Conservation (phyloP, 176 grass and related monocot species). For the Ensete ventricosum region DNA sequence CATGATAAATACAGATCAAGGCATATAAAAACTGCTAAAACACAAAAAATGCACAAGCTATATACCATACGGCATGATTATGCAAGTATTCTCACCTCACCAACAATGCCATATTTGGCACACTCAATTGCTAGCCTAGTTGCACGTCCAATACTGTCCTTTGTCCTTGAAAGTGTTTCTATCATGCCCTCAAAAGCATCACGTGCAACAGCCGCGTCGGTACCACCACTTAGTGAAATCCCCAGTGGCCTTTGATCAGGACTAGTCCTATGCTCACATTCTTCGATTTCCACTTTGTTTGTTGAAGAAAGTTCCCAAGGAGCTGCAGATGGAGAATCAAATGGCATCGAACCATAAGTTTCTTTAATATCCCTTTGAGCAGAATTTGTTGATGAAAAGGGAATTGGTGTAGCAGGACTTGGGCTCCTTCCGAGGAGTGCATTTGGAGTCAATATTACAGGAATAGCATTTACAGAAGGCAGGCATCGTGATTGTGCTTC, state of each 20-base stretch:
- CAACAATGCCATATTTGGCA: constrained; percentile 83
- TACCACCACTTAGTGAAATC: constrained; percentile 40
- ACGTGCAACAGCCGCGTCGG: constrained; percentile 74
- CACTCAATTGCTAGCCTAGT: constrained; percentile 89
- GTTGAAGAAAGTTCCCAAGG: constrained; percentile 28
- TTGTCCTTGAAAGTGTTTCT: constrained; percentile 94
- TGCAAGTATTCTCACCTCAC: constrained; percentile 38
- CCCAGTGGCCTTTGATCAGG: constrained; percentile 33
- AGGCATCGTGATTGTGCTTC: constrained; percentile 42
- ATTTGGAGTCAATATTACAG: constrained; percentile 35
- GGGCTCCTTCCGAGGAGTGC: constrained; percentile 56
- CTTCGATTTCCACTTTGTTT: constrained; percentile 44
- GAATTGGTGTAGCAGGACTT: constrained; percentile 54
- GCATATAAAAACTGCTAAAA: not conserved
- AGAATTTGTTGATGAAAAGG: constrained; percentile 47
- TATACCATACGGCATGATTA: not conserved
- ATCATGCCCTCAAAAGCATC: constrained; percentile 90
- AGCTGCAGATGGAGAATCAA: constrained; percentile 29
- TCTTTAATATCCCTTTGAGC: constrained; percentile 36
- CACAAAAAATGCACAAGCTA: not conserved
- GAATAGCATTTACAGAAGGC: constrained; percentile 36
- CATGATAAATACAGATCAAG: not conserved
- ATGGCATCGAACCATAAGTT: constrained; percentile 29
- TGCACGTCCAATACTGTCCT: constrained; percentile 97
- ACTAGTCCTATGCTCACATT: constrained; percentile 42